Base-by-base conservation (phyloP, 129 eudicot genomes). In the Solidago caesia region DNA sequence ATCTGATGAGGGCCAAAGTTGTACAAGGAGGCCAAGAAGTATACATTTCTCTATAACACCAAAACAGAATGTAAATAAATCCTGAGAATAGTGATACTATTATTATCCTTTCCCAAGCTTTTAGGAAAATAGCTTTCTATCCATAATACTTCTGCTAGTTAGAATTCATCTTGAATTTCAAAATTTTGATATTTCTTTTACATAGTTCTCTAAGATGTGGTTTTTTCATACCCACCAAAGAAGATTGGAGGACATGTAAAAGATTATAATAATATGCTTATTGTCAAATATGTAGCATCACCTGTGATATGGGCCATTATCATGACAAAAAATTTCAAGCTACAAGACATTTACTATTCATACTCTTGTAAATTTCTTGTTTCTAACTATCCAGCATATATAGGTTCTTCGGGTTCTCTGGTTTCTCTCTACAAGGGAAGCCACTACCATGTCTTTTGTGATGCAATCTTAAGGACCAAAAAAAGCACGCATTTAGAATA, bases 361-460 rank as follows among this genome's bases (percentile, higher is more conserved):
- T 21, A 21, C 21, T 21, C 21, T 21, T 21, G 21, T 21, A 21
- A 21, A 21, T 21, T 21, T 21, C 21, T 21, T 21, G 21, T 21
- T 21, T 21, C 21, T 21, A 21, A 21, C 21, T 21, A 21, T 21
- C 21, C 21, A 21, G 4, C 27, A n/a, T 55, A 16, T n/a, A 13
- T 52, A 13, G 4, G 14, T 5, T 52, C 7, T 21, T 21, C 21
- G 21, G 21, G 57, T 52, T 52, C 57, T 52, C 57, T 52, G 21
- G 15, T 58, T 58, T 52, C 67, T 21, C 21, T 21, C 21, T 21
- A 21, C 21, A 21, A 75, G 26, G 66, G 68, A 52, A 55, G 29
- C 65, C 8, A 33, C 73, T 42, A 75, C 48, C 25, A 76, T 51
- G n/a, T 70, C 48, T 39, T 71, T 39, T 42, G 49, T 71, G 48